Evolutionary conservation across 2,329 filamentous ascomycete species (phyloP).

Genomic region (Talaromyces atroroseus): DNA sequence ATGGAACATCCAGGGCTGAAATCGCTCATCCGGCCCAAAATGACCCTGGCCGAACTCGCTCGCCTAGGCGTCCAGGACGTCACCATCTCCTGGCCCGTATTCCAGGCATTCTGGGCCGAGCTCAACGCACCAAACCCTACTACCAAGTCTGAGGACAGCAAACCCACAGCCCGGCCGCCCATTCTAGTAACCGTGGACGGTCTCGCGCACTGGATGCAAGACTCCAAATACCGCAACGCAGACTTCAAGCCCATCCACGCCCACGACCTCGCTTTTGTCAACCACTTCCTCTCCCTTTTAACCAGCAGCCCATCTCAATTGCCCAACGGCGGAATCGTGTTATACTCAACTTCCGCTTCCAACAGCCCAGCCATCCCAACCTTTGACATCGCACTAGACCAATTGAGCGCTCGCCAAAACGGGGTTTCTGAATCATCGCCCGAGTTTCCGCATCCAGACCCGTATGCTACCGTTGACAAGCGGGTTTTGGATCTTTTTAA

Average conservation of each 20-base stretch:
- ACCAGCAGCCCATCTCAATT: conserved; percentile 34
- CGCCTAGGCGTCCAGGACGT: conserved; percentile 65
- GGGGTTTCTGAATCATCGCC: conserved; percentile 32
- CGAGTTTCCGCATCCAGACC: conserved; percentile 44
- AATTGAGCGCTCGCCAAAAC: conserved; percentile 41
- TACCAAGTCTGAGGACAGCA: conserved; percentile 29
- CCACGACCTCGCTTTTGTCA: conserved; percentile 72
- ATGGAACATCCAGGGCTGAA: conserved; percentile 55
- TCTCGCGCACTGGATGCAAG: conserved; percentile 72
- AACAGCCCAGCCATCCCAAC: conserved; percentile 62
- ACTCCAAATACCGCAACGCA: conserved; percentile 68
- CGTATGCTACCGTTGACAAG: conserved; percentile 49
- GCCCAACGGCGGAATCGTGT: conserved; percentile 70
- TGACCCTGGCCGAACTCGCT: conserved; percentile 62
- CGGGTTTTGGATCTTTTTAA: conserved; percentile 45
- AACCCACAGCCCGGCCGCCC: conserved; percentile 48
- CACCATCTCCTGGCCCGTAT: conserved; percentile 73
- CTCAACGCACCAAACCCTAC: conserved; percentile 50
- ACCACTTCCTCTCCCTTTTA: conserved; percentile 68
- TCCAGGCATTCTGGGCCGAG: conserved; percentile 76
- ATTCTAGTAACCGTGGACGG: conserved; percentile 75
- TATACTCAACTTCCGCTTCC: conserved; percentile 68
- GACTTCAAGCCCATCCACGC: conserved; percentile 73
- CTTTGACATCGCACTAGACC: conserved; percentile 61
- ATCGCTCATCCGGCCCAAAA: conserved; percentile 52